Percentiles rank a stretch among this genome's conserved stretches.
Conservation (phyloP, 2,329 filamentous ascomycete species). For the Xylaria arbuscula region DNA sequence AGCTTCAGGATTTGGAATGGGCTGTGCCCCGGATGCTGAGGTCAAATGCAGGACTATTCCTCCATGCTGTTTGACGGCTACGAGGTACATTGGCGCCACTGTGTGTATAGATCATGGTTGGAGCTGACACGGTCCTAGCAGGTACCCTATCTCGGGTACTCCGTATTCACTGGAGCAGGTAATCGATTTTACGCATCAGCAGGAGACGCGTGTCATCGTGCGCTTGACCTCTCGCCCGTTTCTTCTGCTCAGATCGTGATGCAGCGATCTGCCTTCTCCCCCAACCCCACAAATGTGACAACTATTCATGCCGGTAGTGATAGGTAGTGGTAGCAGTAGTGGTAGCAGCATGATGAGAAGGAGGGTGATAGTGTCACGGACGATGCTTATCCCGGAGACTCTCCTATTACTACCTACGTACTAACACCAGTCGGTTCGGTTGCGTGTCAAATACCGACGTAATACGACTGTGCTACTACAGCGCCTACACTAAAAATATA, state of each 20-base stretch:
- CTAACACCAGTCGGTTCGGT: not conserved
- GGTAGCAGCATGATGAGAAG: conserved; percentile 27
- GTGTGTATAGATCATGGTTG: conserved; percentile 18
- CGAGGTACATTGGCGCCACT: conserved; percentile 24
- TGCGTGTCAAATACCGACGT: not conserved
- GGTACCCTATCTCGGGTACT: conserved; percentile 17
- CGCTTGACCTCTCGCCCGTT: conserved; percentile 22
- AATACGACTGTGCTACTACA: not conserved
- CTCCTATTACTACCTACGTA: too few species aligned
- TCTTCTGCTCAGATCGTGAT: conserved; percentile 21
- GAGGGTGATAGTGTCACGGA: conserved; percentile 9
- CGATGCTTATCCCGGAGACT: conserved; percentile 8
- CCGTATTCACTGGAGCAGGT: conserved; percentile 2
- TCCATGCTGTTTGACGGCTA: conserved; percentile 1
- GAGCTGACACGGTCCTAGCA: conserved; percentile 20
- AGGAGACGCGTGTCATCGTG: conserved; percentile 36
- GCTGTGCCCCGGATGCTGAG: conserved; percentile 25
- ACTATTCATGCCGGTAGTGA: conserved; percentile 31
- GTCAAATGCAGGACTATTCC: conserved; percentile 27
- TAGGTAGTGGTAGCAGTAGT: conserved; percentile 15
- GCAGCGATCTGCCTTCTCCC: conserved; percentile 27
- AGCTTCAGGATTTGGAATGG: conserved; percentile 35
- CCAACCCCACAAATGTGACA: conserved; percentile 29
- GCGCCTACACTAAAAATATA: not conserved
- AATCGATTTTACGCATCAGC: conserved; percentile 26